Conservation (phyloP, 1,139 yeast species). For the Kodamaea ohmeri region DNA sequence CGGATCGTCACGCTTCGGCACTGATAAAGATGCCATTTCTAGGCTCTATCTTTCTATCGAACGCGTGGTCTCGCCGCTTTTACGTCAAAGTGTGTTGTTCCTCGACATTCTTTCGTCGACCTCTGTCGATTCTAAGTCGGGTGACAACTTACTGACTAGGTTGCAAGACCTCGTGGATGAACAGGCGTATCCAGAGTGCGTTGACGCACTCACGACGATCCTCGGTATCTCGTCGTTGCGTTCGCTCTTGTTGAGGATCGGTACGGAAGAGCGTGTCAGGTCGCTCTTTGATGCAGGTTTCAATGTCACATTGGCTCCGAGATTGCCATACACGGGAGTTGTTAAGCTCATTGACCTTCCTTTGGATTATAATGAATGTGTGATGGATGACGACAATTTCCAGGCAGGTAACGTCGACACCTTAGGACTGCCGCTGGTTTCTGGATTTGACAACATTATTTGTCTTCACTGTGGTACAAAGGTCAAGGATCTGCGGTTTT, state of each 20-base stretch:
- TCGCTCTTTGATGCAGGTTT: slow-evolving; percentile 21
- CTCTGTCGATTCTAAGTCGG: not conserved
- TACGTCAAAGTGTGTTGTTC: slow-evolving; percentile 38
- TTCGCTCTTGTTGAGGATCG: slow-evolving; percentile 18
- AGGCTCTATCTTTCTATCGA: slow-evolving; percentile 29
- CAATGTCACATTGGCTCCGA: slow-evolving; percentile 21
- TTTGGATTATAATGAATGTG: slow-evolving; percentile 30
- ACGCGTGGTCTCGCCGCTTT: slow-evolving; percentile 31
- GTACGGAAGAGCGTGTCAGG: slow-evolving; percentile 1
- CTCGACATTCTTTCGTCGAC: slow-evolving; percentile 32
- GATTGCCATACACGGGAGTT: slow-evolving; percentile 33
- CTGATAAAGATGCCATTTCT: slow-evolving; percentile 12
- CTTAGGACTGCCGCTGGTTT: not conserved
- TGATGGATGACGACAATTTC: slow-evolving; percentile 24
- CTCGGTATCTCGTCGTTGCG: slow-evolving; percentile 24
- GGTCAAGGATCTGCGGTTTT: slow-evolving; percentile 17
- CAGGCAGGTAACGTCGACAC: slow-evolving; percentile 7
- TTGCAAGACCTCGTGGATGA: slow-evolving; percentile 19
- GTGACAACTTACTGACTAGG: slow-evolving; percentile 16
- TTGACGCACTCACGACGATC: slow-evolving; percentile 21
- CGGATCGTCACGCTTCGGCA: not conserved
- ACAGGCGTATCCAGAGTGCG: slow-evolving; percentile 20
- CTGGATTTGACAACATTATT: slow-evolving; percentile 25
- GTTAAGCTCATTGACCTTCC: slow-evolving; percentile 42
- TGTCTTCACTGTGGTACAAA: slow-evolving; percentile 36